Evolutionary conservation across 2,329 filamentous ascomycete genomes (phyloP).

Genomic region (Apiospora arundinis): DNA sequence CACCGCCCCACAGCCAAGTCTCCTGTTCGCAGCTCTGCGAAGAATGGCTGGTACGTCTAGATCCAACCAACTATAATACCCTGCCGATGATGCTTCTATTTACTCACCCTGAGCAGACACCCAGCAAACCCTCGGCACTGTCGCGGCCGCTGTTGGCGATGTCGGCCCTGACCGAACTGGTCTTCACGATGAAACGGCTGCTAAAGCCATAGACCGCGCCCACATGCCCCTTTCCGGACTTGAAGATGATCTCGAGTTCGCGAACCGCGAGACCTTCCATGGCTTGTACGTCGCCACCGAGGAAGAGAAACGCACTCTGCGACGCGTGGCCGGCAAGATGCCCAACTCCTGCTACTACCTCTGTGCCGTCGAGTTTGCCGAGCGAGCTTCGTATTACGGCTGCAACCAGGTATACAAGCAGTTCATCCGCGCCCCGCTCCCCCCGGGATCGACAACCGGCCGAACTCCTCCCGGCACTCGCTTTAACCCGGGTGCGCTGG

Average conservation of each 20-base stretch:
- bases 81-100: neutral
- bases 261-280: conserved; percentile 22
- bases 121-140: conserved; percentile 9
- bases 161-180: conserved; percentile 1
- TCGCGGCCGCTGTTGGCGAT: conserved; percentile 20
- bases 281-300: conserved; percentile 21
- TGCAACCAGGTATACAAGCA: conserved; percentile 19
- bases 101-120: conserved; percentile 3
- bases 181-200: conserved; percentile 21
- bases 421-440: conserved; percentile 16
- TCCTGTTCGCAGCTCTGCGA: neutral
- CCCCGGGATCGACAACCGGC: conserved; percentile 4
- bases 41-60: neutral
- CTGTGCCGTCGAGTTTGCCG: conserved; percentile 20
- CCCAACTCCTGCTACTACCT: conserved; percentile 21
- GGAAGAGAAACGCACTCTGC: conserved; percentile 17
- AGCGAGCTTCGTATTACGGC: conserved; percentile 16
- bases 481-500: conserved; percentile 16
- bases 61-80: neutral
- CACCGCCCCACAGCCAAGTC: neutral
- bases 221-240: conserved; percentile 34
- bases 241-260: conserved; percentile 25
- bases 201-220: conserved; percentile 24
- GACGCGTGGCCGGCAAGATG: conserved; percentile 19
- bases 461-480: neutral